Conservation (phyloP, 768 basidiomycete species). For the Tephrocybe sp. region DNA sequence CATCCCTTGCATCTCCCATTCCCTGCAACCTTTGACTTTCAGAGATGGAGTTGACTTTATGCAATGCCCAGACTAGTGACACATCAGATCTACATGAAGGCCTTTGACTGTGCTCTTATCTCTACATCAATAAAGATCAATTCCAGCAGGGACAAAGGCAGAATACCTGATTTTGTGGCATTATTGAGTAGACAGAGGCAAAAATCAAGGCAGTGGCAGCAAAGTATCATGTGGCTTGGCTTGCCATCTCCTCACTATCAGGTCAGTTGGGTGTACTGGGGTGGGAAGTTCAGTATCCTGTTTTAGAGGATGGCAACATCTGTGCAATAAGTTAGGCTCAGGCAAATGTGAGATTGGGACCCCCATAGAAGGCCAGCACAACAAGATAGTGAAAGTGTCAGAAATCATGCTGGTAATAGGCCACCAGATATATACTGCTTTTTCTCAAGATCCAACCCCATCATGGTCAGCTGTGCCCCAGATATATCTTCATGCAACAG, state of each 20-base stretch:
- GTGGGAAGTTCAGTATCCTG: constrained; percentile 8
- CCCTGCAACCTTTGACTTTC: background rate
- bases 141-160: constrained; percentile 13
- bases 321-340: constrained; percentile 3
- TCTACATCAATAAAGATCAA: constrained; percentile 12
- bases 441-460: constrained; percentile 17
- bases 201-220: constrained; percentile 2
- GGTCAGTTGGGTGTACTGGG: too few relatives aligned
- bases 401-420: background rate
- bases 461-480: constrained; percentile 2
- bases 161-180: constrained; percentile 8
- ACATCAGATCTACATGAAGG: constrained; percentile 10
- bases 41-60: background rate
- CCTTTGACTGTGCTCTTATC: constrained; percentile 10
- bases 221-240: constrained; percentile 10
- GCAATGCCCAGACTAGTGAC: background rate
- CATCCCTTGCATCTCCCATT: background rate
- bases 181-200: constrained; percentile 6
- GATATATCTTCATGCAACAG: constrained; percentile 6
- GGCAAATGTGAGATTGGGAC: background rate
- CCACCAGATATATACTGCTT: constrained; percentile 13
- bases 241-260: background rate
- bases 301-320: constrained; percentile 12
- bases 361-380: background rate
- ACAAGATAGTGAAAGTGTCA: background rate